These are phyloP conservation scores for Mediolabrus comicus DNA, from an alignment of 108 stramenopile species.

Conservation along the genomic window DNA sequence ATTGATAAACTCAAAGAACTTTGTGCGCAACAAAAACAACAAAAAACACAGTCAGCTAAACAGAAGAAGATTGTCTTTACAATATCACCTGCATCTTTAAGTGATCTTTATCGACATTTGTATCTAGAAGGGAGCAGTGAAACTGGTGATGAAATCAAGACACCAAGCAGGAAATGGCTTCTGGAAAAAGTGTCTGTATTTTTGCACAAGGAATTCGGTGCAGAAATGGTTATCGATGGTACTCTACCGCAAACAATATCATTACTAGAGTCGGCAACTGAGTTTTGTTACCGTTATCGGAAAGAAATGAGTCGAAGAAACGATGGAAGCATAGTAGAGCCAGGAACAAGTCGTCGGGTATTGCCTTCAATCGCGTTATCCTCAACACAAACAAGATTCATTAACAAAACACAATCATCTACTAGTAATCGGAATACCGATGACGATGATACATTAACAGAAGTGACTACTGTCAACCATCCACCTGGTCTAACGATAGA, in stretches of 20 bases:
- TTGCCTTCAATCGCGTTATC: slow-evolving; percentile 48
- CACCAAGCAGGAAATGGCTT: slow-evolving; percentile 22
- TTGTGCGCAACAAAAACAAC: slow-evolving; percentile 1
- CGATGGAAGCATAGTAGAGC: not conserved
- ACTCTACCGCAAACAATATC: slow-evolving; percentile 71
- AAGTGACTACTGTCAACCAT: slow-evolving; percentile 30
- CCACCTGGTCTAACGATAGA: slow-evolving; percentile 35
- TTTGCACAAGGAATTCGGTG: slow-evolving; percentile 52
- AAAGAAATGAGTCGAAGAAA: slow-evolving; percentile 16
- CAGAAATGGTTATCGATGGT: slow-evolving; percentile 71
- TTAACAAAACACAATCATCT: slow-evolving; percentile 12
- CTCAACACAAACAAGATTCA: slow-evolving; percentile 42
- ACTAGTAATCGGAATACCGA: not conserved
- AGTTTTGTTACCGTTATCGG: slow-evolving; percentile 70
- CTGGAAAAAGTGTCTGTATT: slow-evolving; percentile 45
- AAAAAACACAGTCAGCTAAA: not conserved
- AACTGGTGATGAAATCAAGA: not conserved
- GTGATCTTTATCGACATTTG: slow-evolving; percentile 74
- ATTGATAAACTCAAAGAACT: slow-evolving; percentile 45
- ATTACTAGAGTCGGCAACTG: slow-evolving; percentile 69
- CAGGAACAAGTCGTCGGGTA: not conserved
- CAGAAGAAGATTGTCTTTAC: slow-evolving; percentile 50
- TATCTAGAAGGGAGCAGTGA: slow-evolving; percentile 14
- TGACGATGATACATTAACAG: slow-evolving; percentile 18
- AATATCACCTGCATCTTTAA: slow-evolving; percentile 72